These are phyloP conservation scores for Cystofilobasidium macerans DNA, from an alignment of 768 basidiomycete genomes.

Conservation along the genomic window DNA sequence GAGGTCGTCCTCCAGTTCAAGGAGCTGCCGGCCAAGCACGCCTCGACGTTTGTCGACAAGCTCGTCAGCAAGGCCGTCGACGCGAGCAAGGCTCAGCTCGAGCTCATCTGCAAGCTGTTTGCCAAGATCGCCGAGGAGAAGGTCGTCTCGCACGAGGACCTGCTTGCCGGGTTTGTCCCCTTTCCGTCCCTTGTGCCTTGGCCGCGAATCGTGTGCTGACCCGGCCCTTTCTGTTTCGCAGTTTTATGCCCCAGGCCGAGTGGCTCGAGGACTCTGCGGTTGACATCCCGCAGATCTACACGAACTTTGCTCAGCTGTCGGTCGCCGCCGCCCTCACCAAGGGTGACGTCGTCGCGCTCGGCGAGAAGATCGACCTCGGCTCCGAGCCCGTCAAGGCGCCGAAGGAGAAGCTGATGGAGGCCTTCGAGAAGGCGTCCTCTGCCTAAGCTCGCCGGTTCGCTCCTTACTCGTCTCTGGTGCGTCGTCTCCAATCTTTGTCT, in stretches of 20 bases:
- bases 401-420: conserved; percentile 18
- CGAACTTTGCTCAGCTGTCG: conserved; percentile 62
- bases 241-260: conserved; percentile 59
- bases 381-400: conserved; percentile 18
- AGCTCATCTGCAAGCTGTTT: conserved; percentile 68
- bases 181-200: not conserved
- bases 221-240: not conserved
- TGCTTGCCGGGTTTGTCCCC: conserved; percentile 44
- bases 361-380: conserved; percentile 23
- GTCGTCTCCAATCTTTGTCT: not conserved
- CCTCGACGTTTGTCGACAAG: conserved; percentile 59
- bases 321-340: conserved; percentile 31
- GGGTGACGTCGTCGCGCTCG: conserved; percentile 34
- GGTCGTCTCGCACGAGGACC: conserved; percentile 49
- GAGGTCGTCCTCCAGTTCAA: conserved; percentile 78
- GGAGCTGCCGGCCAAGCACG: conserved; percentile 55
- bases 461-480: not conserved
- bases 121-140: conserved; percentile 50
- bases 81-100: conserved; percentile 63
- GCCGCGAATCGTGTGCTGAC: not conserved
- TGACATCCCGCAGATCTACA: conserved; percentile 78
- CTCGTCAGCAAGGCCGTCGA: conserved; percentile 64
- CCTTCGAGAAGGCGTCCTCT: conserved; percentile 32
- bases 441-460: not conserved
- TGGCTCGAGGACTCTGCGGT: conserved; percentile 77